Base-by-base conservation (phyloP, 805 yeast species). In the Diddensiella transvaalensis region DNA sequence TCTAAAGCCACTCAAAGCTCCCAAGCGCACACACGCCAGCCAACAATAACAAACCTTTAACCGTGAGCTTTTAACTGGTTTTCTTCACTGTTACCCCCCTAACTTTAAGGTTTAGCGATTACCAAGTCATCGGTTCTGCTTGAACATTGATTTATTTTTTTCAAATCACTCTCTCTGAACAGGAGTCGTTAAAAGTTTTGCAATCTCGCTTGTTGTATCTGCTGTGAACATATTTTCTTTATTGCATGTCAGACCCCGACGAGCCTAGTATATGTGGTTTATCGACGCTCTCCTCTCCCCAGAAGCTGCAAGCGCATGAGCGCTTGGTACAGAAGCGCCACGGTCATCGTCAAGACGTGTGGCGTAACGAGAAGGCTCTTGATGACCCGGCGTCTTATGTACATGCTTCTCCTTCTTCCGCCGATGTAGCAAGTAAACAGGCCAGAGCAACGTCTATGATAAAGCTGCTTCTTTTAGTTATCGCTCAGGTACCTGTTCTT, bases 191-290 rank as follows among this genome's bases (percentile, higher is more conserved):
- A n/a, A n/a, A n/a, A n/a, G n/a, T n/a, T n/a, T n/a, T n/a, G n/a
- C n/a, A n/a, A n/a, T n/a, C 32, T 13, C 13, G 8, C 32, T 26
- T 26, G 32, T 26, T 26, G 32, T 26, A 26, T 26, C 32, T 8
- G 13, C 11, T 26, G 11, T 26, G 8, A 26, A n/a, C n/a, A n/a
- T n/a, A 13, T 26, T 40, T 23, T 40, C 13, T 24, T 8, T 24
- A 22, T 13, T 49, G 36, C 49, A 50, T 50, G 53, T 46, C 41
- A 23, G 53, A 50, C 22, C 29, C 52, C 26, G 53, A 48, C 43
- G 52, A 44, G 24, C 53, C 53, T 32, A 50, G 41, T 50, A 50
- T 50, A 50, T 47, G 53, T 50, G 49, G 50, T 35, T 35, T 35
- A 35, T 10, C 38, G 15, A 17, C 15, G 17, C 45, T 39, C 21